Percentiles rank a stretch among this genome's conserved stretches.
Conservation (phyloP, 305 asterid genomes). For the Stenogyne calaminthoides region DNA sequence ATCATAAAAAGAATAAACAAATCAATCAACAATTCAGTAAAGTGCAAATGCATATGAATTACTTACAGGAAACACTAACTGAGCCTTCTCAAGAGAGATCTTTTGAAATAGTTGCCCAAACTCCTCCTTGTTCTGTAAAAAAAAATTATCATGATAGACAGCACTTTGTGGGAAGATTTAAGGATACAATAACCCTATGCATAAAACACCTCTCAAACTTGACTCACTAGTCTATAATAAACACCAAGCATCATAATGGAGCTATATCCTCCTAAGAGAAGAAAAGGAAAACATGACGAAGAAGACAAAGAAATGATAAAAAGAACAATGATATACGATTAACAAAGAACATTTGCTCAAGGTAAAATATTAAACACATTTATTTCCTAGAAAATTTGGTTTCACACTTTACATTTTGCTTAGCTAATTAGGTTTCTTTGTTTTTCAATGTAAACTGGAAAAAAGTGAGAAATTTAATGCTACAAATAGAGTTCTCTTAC, state of each 20-base stretch:
- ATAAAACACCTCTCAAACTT: background rate
- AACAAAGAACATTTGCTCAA: background rate
- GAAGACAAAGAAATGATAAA: background rate
- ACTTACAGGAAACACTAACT: slow-evolving; percentile 62
- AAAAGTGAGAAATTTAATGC: background rate
- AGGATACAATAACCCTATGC: background rate
- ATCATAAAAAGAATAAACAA: slow-evolving; percentile 3
- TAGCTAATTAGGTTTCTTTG: background rate
- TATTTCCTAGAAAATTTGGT: background rate
- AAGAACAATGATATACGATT: background rate
- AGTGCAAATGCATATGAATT: slow-evolving; percentile 10
- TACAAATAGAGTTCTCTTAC: slow-evolving; percentile 31
- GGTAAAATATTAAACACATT: background rate
- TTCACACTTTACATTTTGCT: background rate
- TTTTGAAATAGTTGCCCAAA: slow-evolving; percentile 45
- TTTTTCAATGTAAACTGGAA: background rate
- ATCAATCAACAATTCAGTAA: background rate
- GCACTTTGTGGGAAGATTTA: background rate
- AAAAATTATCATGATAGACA: slow-evolving; percentile 18
- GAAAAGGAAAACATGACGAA: background rate
- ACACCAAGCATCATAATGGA: background rate
- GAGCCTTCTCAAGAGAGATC: slow-evolving; percentile 53
- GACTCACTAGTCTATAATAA: background rate
- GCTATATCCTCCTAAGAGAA: background rate
- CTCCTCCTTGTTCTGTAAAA: slow-evolving; percentile 57